Conservation (phyloP, 1,139 yeast genomes). For the Protomyces gravidus region DNA sequence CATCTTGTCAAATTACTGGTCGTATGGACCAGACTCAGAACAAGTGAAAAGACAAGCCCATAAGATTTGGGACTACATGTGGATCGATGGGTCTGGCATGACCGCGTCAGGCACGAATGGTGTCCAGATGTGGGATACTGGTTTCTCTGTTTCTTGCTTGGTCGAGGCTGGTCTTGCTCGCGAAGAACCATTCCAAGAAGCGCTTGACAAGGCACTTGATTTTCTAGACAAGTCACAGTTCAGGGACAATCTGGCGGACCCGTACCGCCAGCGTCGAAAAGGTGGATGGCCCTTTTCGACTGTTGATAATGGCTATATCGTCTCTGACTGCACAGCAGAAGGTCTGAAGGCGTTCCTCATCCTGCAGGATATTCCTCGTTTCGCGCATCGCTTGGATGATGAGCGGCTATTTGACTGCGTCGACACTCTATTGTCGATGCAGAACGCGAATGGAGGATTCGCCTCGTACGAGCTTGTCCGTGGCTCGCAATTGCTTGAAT, state of each 20-base stretch:
- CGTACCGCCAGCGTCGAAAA: constrained; percentile 72
- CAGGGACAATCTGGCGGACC: constrained; percentile 48
- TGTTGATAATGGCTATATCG: constrained; percentile 92
- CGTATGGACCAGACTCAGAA: constrained; percentile 66
- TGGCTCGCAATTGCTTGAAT: constrained; percentile 71
- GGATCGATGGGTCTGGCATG: constrained; percentile 87
- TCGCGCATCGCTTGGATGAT: constrained; percentile 51
- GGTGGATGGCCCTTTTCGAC: constrained; percentile 99
- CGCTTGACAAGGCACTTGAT: constrained; percentile 59
- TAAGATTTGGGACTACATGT: constrained; percentile 70
- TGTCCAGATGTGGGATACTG: constrained; percentile 94
- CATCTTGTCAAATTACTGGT: constrained; percentile 61
- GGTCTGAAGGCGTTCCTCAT: constrained; percentile 88
- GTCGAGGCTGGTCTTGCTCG: constrained; percentile 72
- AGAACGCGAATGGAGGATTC: constrained; percentile 89
- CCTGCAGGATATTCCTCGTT: constrained; percentile 64
- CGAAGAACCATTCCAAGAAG: constrained; percentile 56
- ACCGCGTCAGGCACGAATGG: constrained; percentile 97
- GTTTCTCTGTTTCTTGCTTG: constrained; percentile 81
- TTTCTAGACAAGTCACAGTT: constrained; percentile 57
- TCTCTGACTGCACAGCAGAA: constrained; percentile 96
- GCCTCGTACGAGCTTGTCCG: constrained; percentile 86
- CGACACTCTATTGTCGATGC: constrained; percentile 64
- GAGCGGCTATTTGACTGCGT: constrained; percentile 62
- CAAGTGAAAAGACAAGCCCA: constrained; percentile 54